Percentiles rank a stretch among this genome's conserved stretches.
These are phyloP conservation scores for Durio zibethinus DNA, from an alignment of 345 rosid species.

Conservation along the genomic window DNA sequence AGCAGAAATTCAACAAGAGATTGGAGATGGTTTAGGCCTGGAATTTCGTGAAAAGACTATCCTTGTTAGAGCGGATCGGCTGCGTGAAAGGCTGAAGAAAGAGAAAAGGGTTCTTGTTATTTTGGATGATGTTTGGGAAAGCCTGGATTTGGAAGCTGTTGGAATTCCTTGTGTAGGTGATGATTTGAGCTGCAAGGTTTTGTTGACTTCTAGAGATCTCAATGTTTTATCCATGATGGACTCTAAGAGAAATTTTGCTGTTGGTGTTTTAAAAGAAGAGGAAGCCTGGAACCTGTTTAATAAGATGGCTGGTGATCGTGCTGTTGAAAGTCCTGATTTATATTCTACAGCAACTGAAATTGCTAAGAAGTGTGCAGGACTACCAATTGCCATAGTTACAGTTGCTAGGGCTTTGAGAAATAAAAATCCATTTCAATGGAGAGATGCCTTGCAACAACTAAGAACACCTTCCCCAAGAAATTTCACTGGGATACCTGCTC, in stretches of 20 bases:
- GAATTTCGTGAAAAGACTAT: not conserved
- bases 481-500: not conserved
- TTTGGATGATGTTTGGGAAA: slow-evolving; percentile 4
- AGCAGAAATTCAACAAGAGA: not conserved
- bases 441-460: not conserved
- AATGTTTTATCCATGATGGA: not conserved
- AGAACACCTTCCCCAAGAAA: not conserved
- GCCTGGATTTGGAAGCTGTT: not conserved
- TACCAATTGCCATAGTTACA: not conserved
- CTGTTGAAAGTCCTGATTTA: not conserved
- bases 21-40: slow-evolving; percentile 3
- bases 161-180: not conserved
- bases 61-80: not conserved
- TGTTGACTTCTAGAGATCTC: not conserved
- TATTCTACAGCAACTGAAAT: not conserved
- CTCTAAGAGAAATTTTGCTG: not conserved
- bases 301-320: not conserved
- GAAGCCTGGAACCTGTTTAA: not conserved
- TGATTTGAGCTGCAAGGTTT: not conserved
- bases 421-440: not conserved
- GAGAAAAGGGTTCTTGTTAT: not conserved
- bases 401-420: slow-evolving; percentile 4
- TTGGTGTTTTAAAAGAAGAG: not conserved
- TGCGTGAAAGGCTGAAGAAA: not conserved
- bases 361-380: not conserved